A percentile compares a stretch with the other conserved stretches of the same genome.
Evolutionary conservation across 352 stramenopile genomes (phyloP).

Genomic region (Saprolegnia parasitica): DNA sequence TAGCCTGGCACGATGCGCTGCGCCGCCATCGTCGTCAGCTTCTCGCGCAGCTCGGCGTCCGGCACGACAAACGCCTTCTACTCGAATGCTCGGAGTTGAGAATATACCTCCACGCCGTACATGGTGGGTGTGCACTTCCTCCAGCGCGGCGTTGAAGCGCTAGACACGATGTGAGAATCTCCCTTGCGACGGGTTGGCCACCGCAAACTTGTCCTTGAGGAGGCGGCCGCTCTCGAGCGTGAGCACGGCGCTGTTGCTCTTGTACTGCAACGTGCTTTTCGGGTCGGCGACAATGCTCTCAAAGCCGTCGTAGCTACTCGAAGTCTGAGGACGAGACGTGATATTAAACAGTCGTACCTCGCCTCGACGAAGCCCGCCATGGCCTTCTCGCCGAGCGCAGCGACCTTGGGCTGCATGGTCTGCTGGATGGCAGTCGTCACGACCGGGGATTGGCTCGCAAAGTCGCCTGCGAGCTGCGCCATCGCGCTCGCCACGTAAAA

Average conservation of each 20-base stretch:
- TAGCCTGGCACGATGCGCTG: conserved; percentile 85
- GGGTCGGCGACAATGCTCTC: conserved; percentile 66
- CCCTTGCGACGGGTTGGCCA: conserved; percentile 29
- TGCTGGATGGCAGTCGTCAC: conserved; percentile 50
- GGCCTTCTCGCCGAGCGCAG: conserved; percentile 79
- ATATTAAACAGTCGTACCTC: conserved; percentile 48
- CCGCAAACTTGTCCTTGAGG: conserved; percentile 90
- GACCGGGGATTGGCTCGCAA: conserved; percentile 17
- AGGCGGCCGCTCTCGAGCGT: conserved; percentile 87
- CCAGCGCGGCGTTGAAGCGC: conserved; percentile 63
- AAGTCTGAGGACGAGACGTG: conserved; percentile 36
- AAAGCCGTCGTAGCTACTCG: conserved; percentile 47
- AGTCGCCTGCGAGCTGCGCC: conserved; percentile 36
- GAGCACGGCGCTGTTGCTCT: conserved; percentile 72
- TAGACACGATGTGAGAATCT: background rate
- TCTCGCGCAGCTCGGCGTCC: conserved; percentile 76
- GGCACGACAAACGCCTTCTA: conserved; percentile 75
- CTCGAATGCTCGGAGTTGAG: conserved; percentile 42
- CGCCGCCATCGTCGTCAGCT: conserved; percentile 79
- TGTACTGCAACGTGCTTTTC: conserved; percentile 82
- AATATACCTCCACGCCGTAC: conserved; percentile 37
- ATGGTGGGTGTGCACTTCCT: conserved; percentile 63
- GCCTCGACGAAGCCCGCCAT: conserved; percentile 79
- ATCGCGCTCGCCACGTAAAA: conserved; percentile 86
- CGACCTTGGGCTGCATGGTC: conserved; percentile 75